A percentile compares a stretch with the other conserved stretches of the same genome.
These are phyloP conservation scores for Cadophora sp. DNA, from an alignment of 2,329 filamentous ascomycete species.

Conservation along the genomic window DNA sequence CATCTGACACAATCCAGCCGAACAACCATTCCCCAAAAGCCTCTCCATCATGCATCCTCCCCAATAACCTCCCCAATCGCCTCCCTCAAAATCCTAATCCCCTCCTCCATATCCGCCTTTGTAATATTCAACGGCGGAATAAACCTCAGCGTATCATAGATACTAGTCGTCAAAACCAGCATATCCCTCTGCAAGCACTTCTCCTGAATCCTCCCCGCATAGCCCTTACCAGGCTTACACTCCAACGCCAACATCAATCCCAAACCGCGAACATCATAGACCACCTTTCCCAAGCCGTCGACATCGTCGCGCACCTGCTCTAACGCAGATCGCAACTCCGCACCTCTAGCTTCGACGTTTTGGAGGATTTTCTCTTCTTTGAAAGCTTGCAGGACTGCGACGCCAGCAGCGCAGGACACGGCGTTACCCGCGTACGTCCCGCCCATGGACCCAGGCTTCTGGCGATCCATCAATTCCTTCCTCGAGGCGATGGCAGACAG, in stretches of 20 bases:
- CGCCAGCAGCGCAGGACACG: slow-evolving; percentile 27
- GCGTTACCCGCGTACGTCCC: slow-evolving; percentile 31
- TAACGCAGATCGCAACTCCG: slow-evolving; percentile 21
- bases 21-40: not conserved
- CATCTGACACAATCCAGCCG: not conserved
- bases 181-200: slow-evolving; percentile 43
- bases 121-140: slow-evolving; percentile 49
- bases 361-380: slow-evolving; percentile 30
- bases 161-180: slow-evolving; percentile 48
- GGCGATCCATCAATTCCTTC: slow-evolving; percentile 32
- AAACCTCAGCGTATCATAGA: slow-evolving; percentile 49
- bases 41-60: slow-evolving; percentile 26
- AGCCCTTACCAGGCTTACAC: slow-evolving; percentile 45
- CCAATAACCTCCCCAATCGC: slow-evolving; percentile 47
- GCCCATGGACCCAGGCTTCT: slow-evolving; percentile 28
- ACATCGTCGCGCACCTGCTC: slow-evolving; percentile 20
- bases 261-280: slow-evolving; percentile 48
- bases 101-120: slow-evolving; percentile 47
- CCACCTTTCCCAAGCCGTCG: slow-evolving; percentile 36
- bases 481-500: slow-evolving; percentile 27
- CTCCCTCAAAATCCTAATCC: slow-evolving; percentile 45
- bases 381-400: slow-evolving; percentile 28
- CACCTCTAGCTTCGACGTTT: slow-evolving; percentile 28
- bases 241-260: slow-evolving; percentile 49
- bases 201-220: slow-evolving; percentile 47